Base-by-base conservation (phyloP, 352 stramenopile genomes). In the Phytophthora ohioensis region DNA sequence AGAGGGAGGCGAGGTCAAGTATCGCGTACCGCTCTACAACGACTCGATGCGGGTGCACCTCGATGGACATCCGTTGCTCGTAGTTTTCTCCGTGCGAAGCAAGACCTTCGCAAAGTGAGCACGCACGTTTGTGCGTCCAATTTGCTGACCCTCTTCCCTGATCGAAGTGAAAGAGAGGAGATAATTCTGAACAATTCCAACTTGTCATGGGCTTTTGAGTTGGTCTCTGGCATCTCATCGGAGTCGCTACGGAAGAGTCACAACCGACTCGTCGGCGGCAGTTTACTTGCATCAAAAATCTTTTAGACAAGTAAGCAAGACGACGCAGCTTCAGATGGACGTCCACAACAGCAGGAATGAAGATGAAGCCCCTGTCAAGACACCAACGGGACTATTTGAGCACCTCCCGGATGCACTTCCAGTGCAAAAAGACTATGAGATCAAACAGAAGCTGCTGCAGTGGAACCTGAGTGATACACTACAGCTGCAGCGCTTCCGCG, bases 71-170 rank as follows among this genome's bases (percentile, higher is more conserved):
- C 86, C 86, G 34, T 69, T 94, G 57, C 73, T 92, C 21, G 79
- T 92, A 10, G 76, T 91, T 45, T 94, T 94, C 60, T 91, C 86
- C 0, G 82, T 94, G 56, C 86, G 86, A 74, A 87, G 74, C 75
- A 94, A 94, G 57, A 92, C 84, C n/a, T 94, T 94, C 58, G 86
- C 83, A 38, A 93, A 93, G 81, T 91, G 65, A 79, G 54, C 36
- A 71, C 69, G 56, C 38, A 64, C 57, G 4, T 49, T 36, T n/a
- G 53, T 77, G 71, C 71, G 65, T 75, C 48, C 60, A 54, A 49
- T 64, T 39, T 61, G n/a, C 42, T 42, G 34, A 58, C 38, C 43
- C 59, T 71, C 57, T 63, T 67, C 32, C 63, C 15, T 27, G 45
- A 64, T 56, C 47, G n/a, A 61, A 71, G 54, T 34, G 51, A 62